phyloP scores from a whole-genome alignment of 176 grass and related monocot species.

The bread wheat (Triticum aestivum) region DNA sequence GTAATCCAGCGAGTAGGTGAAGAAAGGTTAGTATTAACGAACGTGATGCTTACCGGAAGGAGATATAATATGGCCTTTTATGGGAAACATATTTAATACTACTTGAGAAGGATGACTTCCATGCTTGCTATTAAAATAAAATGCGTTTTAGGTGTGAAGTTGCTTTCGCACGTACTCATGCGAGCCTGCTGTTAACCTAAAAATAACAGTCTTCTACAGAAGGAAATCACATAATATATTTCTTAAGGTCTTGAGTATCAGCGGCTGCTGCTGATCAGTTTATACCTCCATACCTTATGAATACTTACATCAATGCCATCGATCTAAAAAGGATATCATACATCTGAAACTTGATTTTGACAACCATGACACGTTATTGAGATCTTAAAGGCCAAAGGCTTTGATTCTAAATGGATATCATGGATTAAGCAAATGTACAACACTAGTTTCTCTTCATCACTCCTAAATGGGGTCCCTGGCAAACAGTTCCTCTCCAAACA shows the following conservation, averaged over 20 bases:
- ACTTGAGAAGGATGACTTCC: background rate
- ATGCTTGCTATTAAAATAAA: background rate
- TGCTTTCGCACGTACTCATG: background rate
- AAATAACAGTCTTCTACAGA: background rate
- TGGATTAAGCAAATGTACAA: too few species aligned
- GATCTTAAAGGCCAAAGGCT: too few species aligned
- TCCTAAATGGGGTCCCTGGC: too few species aligned
- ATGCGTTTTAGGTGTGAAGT: background rate
- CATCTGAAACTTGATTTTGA: too few species aligned
- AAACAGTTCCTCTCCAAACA: too few species aligned
- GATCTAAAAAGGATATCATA: too few species aligned
- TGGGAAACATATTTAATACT: background rate
- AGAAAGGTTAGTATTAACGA: constrained; percentile 27
- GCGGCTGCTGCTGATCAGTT: background rate
- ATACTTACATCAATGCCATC: too few species aligned
- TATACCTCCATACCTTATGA: background rate
- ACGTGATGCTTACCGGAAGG: background rate
- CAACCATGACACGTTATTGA: too few species aligned
- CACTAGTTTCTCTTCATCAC: too few species aligned
- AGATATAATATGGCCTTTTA: background rate
- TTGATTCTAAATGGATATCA: too few species aligned
- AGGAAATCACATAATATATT: background rate
- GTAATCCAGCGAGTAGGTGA: background rate
- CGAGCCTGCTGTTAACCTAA: background rate
- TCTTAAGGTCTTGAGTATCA: background rate